These are phyloP conservation scores for Vitis hybrid DNA, from an alignment of 177 flowering plant species.

Conservation along the genomic window DNA sequence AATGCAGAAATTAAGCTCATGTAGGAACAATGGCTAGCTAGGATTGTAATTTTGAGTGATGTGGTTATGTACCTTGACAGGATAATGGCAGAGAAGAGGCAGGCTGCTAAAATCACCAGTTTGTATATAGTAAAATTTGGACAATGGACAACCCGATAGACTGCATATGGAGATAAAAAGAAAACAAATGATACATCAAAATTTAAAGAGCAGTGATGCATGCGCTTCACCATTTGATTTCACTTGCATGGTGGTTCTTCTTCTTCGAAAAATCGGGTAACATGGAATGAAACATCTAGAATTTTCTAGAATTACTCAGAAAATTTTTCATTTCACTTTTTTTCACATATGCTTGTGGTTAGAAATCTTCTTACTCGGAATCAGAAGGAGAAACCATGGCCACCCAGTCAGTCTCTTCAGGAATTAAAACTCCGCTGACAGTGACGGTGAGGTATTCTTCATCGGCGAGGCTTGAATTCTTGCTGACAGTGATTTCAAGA, in stretches of 20 bases:
- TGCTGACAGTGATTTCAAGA: constrained; percentile 26
- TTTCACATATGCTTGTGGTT: too few species aligned
- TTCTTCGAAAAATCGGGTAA: too few species aligned
- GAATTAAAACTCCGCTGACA: constrained; percentile 53
- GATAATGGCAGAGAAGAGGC: constrained; percentile 88
- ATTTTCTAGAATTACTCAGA: too few species aligned
- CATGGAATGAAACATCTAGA: too few species aligned
- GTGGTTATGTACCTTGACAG: constrained; percentile 60
- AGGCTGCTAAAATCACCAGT: constrained; percentile 70
- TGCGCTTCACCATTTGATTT: too few species aligned
- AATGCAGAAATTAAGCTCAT: too few species aligned
- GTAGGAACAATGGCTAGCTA: too few species aligned
- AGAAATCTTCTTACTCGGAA: constrained; percentile 40
- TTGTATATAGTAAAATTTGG: constrained; percentile 30
- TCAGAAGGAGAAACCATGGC: constrained; percentile 78
- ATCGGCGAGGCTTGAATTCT: constrained; percentile 33
- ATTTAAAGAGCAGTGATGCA: too few species aligned
- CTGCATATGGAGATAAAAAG: constrained; percentile 30
- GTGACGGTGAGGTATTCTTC: constrained; percentile 53
- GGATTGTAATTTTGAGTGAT: too few species aligned
- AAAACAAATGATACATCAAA: background rate
- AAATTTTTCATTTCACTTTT: too few species aligned
- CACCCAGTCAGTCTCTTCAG: constrained; percentile 51
- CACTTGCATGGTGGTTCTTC: too few species aligned
- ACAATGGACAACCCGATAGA: constrained; percentile 37